A percentile compares a stretch with the other conserved stretches of the same genome.
Evolutionary conservation across 1,284 basidiomycete genomes (phyloP).

Genomic region (Trichosporon asahii): DNA sequence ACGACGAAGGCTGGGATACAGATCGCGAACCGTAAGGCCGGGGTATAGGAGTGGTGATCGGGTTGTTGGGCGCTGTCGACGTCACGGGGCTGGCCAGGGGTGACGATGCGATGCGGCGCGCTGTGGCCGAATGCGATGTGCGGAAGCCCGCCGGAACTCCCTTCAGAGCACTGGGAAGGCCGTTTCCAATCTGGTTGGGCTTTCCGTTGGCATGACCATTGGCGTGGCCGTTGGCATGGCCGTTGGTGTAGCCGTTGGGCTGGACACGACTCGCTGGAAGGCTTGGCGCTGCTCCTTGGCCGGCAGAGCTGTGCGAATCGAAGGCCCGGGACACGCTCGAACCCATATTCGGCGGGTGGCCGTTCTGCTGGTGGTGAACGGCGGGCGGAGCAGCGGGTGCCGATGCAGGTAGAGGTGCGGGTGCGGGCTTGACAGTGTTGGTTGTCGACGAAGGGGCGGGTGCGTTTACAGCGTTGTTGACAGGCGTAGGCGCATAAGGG

Average conservation of each 20-base stretch:
- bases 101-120: conserved; percentile 24
- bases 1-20: neutral
- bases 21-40: neutral
- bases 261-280: neutral
- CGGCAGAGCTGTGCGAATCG: neutral
- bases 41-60: neutral
- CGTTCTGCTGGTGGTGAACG: neutral
- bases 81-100: conserved; percentile 28
- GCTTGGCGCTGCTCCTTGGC: neutral
- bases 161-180: conserved; percentile 10
- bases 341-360: neutral
- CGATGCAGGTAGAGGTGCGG: neutral
- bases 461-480: neutral
- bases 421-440: neutral
- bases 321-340: neutral
- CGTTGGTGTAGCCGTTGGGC: neutral
- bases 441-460: neutral
- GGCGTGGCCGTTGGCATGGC: conserved; percentile 7
- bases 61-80: neutral
- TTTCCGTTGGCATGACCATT: neutral
- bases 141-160: neutral
- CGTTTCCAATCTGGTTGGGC: conserved; percentile 13
- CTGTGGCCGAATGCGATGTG: neutral
- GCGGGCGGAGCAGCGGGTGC: neutral
- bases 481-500: neutral